Evolutionary conservation across 2,329 filamentous ascomycete species (phyloP).

Genomic region (Nothophoma quercina): DNA sequence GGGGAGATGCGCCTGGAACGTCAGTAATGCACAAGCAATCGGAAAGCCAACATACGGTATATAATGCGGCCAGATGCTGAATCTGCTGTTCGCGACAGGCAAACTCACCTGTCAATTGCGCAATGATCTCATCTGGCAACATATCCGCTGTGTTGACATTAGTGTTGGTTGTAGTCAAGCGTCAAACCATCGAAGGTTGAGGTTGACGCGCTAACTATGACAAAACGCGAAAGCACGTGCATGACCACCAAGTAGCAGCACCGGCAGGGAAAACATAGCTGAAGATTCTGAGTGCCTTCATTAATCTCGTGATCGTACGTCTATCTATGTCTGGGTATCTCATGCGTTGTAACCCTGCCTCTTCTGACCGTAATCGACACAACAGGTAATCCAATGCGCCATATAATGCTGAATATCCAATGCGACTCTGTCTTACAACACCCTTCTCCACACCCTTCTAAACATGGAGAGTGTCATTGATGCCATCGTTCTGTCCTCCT

Average conservation of each 20-base stretch:
- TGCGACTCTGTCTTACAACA: conserved; percentile 16
- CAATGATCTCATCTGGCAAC: conserved; percentile 48
- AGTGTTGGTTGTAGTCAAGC: neutral
- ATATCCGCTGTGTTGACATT: conserved; percentile 29
- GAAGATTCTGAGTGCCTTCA: neutral
- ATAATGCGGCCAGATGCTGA: conserved; percentile 54
- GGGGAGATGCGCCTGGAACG: conserved; percentile 66
- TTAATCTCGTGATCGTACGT: conserved; percentile 1
- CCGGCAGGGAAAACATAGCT: neutral
- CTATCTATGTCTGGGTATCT: conserved; percentile 17
- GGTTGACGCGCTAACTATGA: conserved; percentile 23
- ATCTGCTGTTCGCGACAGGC: conserved; percentile 58
- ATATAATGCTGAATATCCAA: conserved; percentile 36
- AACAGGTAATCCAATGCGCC: conserved; percentile 32
- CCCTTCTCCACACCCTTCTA: conserved; percentile 23
- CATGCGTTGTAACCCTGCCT: conserved; percentile 8
- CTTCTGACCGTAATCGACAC: conserved; percentile 10
- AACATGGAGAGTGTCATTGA: conserved; percentile 42
- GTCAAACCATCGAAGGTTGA: conserved; percentile 5
- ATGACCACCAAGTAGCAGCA: neutral
- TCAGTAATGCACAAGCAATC: conserved; percentile 21
- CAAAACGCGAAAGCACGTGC: conserved; percentile 36
- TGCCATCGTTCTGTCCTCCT: conserved; percentile 16
- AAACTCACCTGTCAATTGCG: conserved; percentile 47
- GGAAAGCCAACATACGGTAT: conserved; percentile 47